Conservation (phyloP, 2,329 filamentous ascomycete species). For the Grosmannia penicillata region DNA sequence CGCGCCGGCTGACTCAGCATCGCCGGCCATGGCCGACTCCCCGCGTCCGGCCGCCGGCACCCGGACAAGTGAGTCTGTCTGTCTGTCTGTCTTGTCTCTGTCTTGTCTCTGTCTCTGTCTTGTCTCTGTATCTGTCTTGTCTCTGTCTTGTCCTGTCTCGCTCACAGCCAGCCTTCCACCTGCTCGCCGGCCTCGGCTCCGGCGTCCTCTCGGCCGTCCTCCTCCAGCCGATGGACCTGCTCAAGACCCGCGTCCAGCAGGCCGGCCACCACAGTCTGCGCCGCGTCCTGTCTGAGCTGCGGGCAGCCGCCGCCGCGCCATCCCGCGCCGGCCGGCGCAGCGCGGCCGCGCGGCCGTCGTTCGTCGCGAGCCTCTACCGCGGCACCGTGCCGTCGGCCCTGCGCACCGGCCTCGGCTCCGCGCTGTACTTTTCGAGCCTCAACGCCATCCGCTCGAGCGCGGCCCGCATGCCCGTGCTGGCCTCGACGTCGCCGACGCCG, state of each 20-base stretch:
- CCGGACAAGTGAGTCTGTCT: slow-evolving; percentile 19
- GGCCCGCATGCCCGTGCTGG: slow-evolving; percentile 26
- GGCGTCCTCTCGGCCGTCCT: slow-evolving; percentile 80
- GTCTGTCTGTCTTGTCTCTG: background rate
- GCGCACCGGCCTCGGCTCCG: slow-evolving; percentile 81
- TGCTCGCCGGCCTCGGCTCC: slow-evolving; percentile 74
- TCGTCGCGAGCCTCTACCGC: slow-evolving; percentile 63
- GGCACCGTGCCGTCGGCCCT: slow-evolving; percentile 87
- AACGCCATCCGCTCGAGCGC: slow-evolving; percentile 66
- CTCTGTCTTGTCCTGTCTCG: slow-evolving; percentile 4
- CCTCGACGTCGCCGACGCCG: slow-evolving; percentile 9
- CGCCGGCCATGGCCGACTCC: slow-evolving; percentile 19
- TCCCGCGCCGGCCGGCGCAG: background rate
- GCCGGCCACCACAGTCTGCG: slow-evolving; percentile 56
- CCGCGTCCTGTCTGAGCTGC: slow-evolving; percentile 54
- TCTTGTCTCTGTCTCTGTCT: background rate
- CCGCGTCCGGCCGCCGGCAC: slow-evolving; percentile 17
- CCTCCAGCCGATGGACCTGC: slow-evolving; percentile 84
- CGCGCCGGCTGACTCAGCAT: slow-evolving; percentile 4
- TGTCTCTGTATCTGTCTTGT: background rate
- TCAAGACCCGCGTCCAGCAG: slow-evolving; percentile 94
- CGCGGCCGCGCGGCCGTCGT: slow-evolving; percentile 5
- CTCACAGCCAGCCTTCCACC: slow-evolving; percentile 54
- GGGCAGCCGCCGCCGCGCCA: slow-evolving; percentile 19
- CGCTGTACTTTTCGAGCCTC: slow-evolving; percentile 83